phyloP scores from a whole-genome alignment of 768 basidiomycete genomes.

The Cystobasidium onofrii region DNA sequence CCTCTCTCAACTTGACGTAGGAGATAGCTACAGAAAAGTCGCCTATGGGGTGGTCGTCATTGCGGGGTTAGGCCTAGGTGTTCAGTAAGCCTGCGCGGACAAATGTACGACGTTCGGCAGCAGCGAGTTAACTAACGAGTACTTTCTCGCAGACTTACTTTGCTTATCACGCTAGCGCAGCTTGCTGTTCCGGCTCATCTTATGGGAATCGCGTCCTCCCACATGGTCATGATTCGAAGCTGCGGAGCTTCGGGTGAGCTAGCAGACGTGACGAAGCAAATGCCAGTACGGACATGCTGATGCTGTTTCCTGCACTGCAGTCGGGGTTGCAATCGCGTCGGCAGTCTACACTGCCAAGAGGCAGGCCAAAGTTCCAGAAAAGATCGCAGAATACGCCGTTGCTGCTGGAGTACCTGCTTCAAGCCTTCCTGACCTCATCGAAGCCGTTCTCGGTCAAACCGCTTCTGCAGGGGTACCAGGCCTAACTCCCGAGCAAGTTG shows the following conservation, averaged over 20 bases:
- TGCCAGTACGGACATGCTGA: too few relatives aligned
- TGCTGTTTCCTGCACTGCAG: not conserved
- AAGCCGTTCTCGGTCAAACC: not conserved
- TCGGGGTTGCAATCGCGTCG: not conserved
- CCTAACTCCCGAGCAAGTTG: not conserved
- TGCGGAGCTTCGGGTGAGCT: constrained; percentile 7
- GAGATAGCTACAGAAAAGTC: too few relatives aligned
- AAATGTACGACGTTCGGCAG: not conserved
- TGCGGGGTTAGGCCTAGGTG: constrained; percentile 2
- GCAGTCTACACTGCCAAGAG: constrained; percentile 7
- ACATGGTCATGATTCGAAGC: not conserved
- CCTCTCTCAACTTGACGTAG: not conserved
- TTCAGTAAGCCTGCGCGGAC: not conserved
- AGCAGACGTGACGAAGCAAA: not conserved
- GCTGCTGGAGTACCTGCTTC: not conserved
- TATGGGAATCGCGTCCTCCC: not conserved
- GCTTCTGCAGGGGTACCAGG: not conserved
- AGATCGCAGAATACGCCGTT: not conserved
- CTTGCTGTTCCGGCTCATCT: not conserved
- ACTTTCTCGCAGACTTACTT: not conserved
- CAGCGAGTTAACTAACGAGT: not conserved
- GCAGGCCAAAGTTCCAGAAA: not conserved
- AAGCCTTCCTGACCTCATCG: not conserved
- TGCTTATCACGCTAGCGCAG: constrained; percentile 12
- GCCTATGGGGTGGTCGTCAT: not conserved